Percentiles rank a stretch among this genome's conserved stretches.
Conservation (phyloP, 768 basidiomycete genomes). For the Suillus americanus region DNA sequence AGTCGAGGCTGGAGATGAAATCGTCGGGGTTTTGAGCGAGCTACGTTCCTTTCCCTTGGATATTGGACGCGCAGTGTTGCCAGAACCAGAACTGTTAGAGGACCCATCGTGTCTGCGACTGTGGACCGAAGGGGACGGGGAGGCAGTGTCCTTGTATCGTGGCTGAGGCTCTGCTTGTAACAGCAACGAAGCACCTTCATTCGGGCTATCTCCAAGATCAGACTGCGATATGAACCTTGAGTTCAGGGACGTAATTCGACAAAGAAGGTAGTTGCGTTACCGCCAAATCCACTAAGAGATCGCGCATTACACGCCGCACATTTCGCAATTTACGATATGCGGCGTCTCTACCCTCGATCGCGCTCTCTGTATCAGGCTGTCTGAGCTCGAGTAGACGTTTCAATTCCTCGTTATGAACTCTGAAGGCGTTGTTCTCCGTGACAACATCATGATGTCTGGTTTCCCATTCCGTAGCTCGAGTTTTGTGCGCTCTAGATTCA, state of each 20-base stretch:
- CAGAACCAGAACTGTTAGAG: constrained; percentile 1
- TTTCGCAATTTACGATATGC: constrained; percentile 32
- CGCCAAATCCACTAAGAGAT: constrained; percentile 43
- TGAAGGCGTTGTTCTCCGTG: constrained; percentile 28
- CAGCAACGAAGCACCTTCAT: neutral
- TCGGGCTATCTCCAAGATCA: neutral
- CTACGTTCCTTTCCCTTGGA: neutral
- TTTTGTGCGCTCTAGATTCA: constrained; percentile 20
- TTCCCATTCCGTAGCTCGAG: constrained; percentile 41
- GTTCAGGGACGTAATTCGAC: neutral
- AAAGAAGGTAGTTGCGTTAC: constrained; percentile 20
- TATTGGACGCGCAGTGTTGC: neutral
- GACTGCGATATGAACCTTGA: neutral
- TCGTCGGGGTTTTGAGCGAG: neutral
- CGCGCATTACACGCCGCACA: constrained; percentile 40
- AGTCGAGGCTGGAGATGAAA: neutral
- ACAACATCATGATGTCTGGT: constrained; percentile 23
- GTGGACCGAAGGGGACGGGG: neutral
- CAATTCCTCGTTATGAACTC: constrained; percentile 35
- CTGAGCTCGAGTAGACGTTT: constrained; percentile 24
- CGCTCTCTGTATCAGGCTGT: constrained; percentile 26
- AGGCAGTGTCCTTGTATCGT: neutral
- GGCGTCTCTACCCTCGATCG: constrained; percentile 33
- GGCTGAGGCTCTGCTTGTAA: neutral
- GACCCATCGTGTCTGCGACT: neutral